Base-by-base conservation (phyloP, 2,329 filamentous ascomycete species). In the Fusarium pseudograminearum region DNA sequence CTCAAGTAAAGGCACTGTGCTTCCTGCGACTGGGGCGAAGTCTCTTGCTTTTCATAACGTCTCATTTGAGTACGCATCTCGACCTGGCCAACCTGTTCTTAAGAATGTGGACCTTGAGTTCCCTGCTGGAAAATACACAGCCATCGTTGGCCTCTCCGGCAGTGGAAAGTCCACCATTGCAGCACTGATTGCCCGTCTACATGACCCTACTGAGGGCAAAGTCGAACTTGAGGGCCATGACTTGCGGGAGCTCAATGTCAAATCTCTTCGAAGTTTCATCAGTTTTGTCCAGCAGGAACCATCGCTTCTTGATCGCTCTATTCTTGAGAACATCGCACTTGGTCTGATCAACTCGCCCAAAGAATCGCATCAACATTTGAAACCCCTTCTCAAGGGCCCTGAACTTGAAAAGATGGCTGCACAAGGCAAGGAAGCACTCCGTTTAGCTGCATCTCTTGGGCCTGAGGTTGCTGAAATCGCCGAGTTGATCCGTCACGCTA, bases 111-210 rank as follows among this genome's bases (percentile, higher is more conserved):
- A 83, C 77, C 65, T 86, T 81, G 73, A 81, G 80, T 74, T 79
- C 80, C 87, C 69, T 7, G 76, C 80, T 14, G 78, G 81, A 52
- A 82, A 83, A 67, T 79, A 82, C 61, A 88, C 86, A 0, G 87
- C 86, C 15, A 81, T 89, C 24, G 86, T 89, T 3, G 87, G 87
- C 0, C 80, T 85, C 1, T 87, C 85, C 0, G 86, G 86, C 1
- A 86, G 84, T 56, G 86, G 85, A 4, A 88, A 88, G 64, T 86
- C 84, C 4, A 88, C 85, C 3, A 79, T 89, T 38, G 83, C 86
- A 3, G 83, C 83, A 8, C 78, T 90, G 2, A 74, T 88, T 3
- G 83, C 85, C 33, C 81, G 89, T 34, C 81, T 90, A 34, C 89
- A 90, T 67, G 84, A 88, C 57, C 84, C 86, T 0, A 81, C 81